Conservation (phyloP, 208 protist species). For the Crithidia fasciculata region DNA sequence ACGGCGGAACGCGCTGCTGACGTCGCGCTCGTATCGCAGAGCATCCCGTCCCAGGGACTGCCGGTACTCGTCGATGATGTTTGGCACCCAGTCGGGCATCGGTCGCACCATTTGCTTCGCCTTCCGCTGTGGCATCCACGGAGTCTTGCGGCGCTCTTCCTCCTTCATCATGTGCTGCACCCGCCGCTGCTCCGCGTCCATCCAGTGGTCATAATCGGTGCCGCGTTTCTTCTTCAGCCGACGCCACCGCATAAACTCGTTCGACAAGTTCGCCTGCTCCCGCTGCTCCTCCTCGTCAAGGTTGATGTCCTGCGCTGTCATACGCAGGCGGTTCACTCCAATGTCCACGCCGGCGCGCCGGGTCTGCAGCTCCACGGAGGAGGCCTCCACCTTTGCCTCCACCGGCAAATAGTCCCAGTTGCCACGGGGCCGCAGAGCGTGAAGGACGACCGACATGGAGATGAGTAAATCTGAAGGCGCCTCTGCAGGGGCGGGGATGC, state of each 20-base stretch:
- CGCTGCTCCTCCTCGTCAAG: slow-evolving; percentile 83
- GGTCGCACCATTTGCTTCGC: slow-evolving; percentile 15
- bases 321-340: slow-evolving; percentile 68
- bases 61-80: slow-evolving; percentile 92
- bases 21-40: slow-evolving; percentile 65
- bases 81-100: slow-evolving; percentile 80
- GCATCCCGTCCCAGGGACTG: slow-evolving; percentile 77
- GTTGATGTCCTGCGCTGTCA: slow-evolving; percentile 63
- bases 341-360: slow-evolving; percentile 65
- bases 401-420: slow-evolving; percentile 89
- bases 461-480: slow-evolving; percentile 62
- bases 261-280: slow-evolving; percentile 49
- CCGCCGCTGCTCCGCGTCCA: slow-evolving; percentile 76
- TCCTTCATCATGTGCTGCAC: slow-evolving; percentile 67
- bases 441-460: slow-evolving; percentile 70
- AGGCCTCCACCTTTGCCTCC: slow-evolving; percentile 28
- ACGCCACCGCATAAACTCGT: slow-evolving; percentile 76
- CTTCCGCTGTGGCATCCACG: slow-evolving; percentile 45
- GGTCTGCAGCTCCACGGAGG: slow-evolving; percentile 57
- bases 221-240: slow-evolving; percentile 48
- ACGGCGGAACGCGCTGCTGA: slow-evolving; percentile 53
- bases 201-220: slow-evolving; percentile 86
- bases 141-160: slow-evolving; percentile 30
- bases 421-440: slow-evolving; percentile 70
- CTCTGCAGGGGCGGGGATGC: slow-evolving; percentile 33